phyloP scores from a whole-genome alignment of 2,329 filamentous ascomycete genomes.

The Sporothrix humicola region DNA sequence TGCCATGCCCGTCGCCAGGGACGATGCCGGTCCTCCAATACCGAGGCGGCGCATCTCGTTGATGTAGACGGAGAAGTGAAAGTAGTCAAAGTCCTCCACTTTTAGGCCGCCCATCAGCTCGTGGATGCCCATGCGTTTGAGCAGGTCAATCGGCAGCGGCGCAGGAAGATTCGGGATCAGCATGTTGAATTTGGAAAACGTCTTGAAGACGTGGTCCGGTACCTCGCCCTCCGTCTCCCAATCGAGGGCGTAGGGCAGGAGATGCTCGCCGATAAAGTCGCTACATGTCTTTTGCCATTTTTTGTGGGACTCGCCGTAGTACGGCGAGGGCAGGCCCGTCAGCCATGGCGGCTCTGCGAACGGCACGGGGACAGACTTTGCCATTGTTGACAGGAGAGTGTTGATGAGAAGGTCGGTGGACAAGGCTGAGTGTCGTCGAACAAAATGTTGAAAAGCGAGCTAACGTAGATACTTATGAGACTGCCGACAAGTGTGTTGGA shows the following conservation, averaged over 20 bases:
- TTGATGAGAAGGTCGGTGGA: too few species aligned
- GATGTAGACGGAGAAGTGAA: conserved; percentile 9
- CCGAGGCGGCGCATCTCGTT: conserved; percentile 7
- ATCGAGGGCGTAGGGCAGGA: not conserved
- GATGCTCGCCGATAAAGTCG: conserved; percentile 2
- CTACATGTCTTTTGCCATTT: conserved; percentile 3
- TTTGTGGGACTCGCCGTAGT: not conserved
- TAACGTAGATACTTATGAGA: too few species aligned
- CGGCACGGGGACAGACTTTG: not conserved
- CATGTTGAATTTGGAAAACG: conserved; percentile 5
- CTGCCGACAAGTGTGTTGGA: too few species aligned
- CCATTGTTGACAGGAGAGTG: not conserved
- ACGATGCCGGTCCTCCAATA: not conserved
- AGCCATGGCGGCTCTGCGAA: not conserved
- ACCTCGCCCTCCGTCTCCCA: not conserved
- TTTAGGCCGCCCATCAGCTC: not conserved
- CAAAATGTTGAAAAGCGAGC: too few species aligned
- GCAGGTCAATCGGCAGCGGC: not conserved
- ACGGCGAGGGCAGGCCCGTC: conserved; percentile 4
- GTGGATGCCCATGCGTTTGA: not conserved
- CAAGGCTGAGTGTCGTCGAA: too few species aligned
- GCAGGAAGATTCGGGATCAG: not conserved
- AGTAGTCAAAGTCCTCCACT: conserved; percentile 14
- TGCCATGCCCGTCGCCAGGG: not conserved
- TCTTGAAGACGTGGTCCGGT: conserved; percentile 5